Percentiles rank a stretch among this genome's conserved stretches.
Evolutionary conservation across 495 filamentous ascomycete species (phyloP).

Genomic region (Talaromyces nanjingensis): DNA sequence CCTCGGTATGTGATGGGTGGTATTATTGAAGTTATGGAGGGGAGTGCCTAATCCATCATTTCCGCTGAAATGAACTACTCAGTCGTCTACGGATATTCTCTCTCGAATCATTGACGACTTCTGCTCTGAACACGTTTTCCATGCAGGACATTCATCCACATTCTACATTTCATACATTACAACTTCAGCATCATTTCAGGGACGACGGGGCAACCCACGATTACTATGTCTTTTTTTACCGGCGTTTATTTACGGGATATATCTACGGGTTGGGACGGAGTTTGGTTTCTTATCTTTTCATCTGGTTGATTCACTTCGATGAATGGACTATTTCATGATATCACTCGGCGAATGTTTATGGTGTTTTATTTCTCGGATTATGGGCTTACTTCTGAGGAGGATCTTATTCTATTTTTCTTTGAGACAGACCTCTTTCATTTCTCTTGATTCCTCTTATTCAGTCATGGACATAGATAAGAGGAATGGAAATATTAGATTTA

Average conservation of each 20-base stretch:
- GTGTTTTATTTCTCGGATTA: neutral
- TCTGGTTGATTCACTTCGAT: neutral
- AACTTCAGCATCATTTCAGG: neutral
- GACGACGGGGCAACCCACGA: neutral
- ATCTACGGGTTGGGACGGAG: neutral
- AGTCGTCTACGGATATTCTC: neutral
- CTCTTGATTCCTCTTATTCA: neutral
- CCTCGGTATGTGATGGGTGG: conserved; percentile 40
- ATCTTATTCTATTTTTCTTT: neutral
- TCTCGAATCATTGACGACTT: neutral
- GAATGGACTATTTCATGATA: conserved; percentile 2
- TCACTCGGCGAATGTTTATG: conserved; percentile 7
- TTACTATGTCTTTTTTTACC: neutral
- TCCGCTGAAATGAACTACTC: neutral
- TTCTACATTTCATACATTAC: neutral
- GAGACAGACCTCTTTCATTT: neutral
- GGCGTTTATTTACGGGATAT: conserved; percentile 4
- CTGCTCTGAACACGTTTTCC: neutral
- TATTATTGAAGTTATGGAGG: conserved; percentile 45
- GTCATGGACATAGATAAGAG: neutral
- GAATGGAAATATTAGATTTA: neutral
- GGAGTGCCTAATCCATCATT: conserved; percentile 19
- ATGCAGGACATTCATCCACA: neutral
- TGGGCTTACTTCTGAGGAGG: neutral
- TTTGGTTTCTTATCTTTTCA: neutral